phyloP scores from a whole-genome alignment of 2,329 filamentous ascomycete species.

The Colletotrichum sp. region DNA sequence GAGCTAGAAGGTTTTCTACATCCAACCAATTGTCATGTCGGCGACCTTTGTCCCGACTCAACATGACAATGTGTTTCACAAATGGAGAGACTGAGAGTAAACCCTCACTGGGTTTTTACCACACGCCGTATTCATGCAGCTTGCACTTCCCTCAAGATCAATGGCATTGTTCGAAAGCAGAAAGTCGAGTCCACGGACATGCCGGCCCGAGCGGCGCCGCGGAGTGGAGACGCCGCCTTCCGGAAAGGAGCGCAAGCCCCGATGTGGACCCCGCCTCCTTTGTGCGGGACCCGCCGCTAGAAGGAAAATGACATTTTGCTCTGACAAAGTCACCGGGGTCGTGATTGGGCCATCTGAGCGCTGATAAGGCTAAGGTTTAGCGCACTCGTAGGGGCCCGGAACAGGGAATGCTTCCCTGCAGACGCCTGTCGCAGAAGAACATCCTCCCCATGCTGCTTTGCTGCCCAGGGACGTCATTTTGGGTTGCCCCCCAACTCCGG shows the following conservation, averaged over 20 bases:
- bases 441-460: neutral
- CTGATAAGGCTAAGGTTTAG: constrained; percentile 22
- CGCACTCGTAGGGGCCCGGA: neutral
- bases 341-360: constrained; percentile 2
- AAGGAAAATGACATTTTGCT: constrained; percentile 14
- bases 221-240: neutral
- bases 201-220: constrained; percentile 2
- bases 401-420: neutral
- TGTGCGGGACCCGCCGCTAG: neutral
- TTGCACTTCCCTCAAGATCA: neutral
- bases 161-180: neutral
- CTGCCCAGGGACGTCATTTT: neutral
- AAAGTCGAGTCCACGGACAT: neutral
- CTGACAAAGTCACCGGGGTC: constrained; percentile 11
- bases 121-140: neutral
- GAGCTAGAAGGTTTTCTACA: rapidly evolving
- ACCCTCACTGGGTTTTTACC: rapidly evolving
- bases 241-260: neutral
- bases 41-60: neutral
- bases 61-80: neutral
- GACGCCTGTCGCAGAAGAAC: neutral
- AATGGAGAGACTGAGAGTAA: neutral
- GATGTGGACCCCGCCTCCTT: neutral
- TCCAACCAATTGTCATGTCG: neutral
- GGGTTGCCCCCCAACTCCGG: constrained; percentile 10